phyloP scores from a whole-genome alignment of 2,329 filamentous ascomycete species.

The Aspergillus bombycis region DNA sequence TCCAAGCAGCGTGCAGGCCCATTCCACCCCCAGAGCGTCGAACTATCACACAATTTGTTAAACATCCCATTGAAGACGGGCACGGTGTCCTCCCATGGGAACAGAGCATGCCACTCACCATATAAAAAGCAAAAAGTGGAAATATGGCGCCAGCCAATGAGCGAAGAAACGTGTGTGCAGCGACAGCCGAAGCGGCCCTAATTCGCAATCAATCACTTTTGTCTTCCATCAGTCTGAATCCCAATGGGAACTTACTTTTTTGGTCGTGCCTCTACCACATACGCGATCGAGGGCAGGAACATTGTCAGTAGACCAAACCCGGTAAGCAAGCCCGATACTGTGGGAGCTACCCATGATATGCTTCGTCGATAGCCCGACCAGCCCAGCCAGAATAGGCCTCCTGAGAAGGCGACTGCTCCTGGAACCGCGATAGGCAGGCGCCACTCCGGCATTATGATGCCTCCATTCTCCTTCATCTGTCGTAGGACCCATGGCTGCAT shows the following conservation, averaged over 20 bases:
- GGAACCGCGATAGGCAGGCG: conserved; percentile 56
- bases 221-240: not conserved
- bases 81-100: not conserved
- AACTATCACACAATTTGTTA: conserved; percentile 37
- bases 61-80: not conserved
- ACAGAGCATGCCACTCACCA: conserved; percentile 25
- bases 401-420: conserved; percentile 56
- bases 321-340: conserved; percentile 52
- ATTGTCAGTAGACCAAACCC: conserved; percentile 61
- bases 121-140: conserved; percentile 39
- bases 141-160: conserved; percentile 41
- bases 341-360: conserved; percentile 46
- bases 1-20: conserved; percentile 36
- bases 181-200: conserved; percentile 52
- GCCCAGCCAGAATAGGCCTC: conserved; percentile 71
- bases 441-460: conserved; percentile 60
- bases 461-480: conserved; percentile 72
- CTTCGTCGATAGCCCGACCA: conserved; percentile 64
- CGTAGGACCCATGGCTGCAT: not conserved
- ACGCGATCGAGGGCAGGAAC: conserved; percentile 60
- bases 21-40: conserved; percentile 38
- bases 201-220: not conserved
- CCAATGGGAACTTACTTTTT: conserved; percentile 45
- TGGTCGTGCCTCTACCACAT: conserved; percentile 62
- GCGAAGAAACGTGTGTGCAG: conserved; percentile 54